These are phyloP conservation scores for Casuarina equisetifolia DNA, from an alignment of 306 rosid genomes.

Conservation along the genomic window DNA sequence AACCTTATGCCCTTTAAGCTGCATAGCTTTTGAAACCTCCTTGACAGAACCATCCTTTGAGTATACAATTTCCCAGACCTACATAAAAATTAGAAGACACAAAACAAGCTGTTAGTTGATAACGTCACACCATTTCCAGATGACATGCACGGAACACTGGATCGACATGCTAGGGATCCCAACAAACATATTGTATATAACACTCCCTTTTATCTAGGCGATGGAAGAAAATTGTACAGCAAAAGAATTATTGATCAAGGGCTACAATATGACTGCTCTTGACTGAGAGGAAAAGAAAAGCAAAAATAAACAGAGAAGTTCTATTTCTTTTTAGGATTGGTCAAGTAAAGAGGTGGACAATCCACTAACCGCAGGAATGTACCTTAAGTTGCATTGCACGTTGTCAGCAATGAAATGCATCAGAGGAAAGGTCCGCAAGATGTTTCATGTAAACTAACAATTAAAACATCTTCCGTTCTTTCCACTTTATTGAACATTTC, in stretches of 20 bases:
- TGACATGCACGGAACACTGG: not conserved
- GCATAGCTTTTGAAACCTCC: conserved; percentile 92
- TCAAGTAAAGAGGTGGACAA: not conserved
- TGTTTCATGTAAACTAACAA: not conserved
- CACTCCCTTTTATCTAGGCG: not conserved
- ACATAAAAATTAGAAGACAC: conserved; percentile 1
- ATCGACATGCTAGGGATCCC: not conserved
- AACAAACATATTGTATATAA: not conserved
- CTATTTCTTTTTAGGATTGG: not conserved
- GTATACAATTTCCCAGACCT: conserved; percentile 95
- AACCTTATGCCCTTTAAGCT: conserved; percentile 99
- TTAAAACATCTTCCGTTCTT: not conserved
- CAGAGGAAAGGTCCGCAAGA: not conserved
- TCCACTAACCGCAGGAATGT: conserved; percentile 1
- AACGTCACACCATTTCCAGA: conserved; percentile 6
- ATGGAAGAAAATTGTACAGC: not conserved
- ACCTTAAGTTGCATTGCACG: not conserved
- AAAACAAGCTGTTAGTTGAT: not conserved
- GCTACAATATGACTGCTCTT: not conserved
- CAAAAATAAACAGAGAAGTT: not conserved
- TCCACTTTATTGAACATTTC: not conserved
- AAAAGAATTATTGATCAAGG: not conserved
- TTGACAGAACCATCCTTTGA: conserved; percentile 93
- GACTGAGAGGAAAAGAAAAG: not conserved
- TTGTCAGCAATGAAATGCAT: not conserved